Conservation (phyloP, 1,139 yeast species). For the Pichiaceae sp. region DNA sequence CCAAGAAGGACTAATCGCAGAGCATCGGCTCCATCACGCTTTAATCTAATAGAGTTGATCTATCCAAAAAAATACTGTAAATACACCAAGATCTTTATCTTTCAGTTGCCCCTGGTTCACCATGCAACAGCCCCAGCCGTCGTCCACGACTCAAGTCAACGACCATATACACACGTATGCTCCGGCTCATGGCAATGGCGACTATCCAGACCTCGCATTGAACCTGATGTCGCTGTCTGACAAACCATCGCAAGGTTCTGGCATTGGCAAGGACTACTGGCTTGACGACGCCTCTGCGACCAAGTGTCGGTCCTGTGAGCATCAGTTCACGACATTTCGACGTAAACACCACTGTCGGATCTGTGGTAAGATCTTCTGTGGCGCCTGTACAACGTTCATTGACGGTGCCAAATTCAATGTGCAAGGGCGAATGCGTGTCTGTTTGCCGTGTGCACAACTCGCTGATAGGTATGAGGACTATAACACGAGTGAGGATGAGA, state of each 20-base stretch:
- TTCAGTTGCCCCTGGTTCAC: too few relatives aligned
- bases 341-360: slow-evolving; percentile 92
- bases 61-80: too few relatives aligned
- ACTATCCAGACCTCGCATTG: slow-evolving; percentile 15
- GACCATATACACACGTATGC: slow-evolving; percentile 11
- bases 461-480: slow-evolving; percentile 46
- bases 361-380: slow-evolving; percentile 93
- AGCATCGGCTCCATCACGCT: slow-evolving; percentile 6
- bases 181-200: slow-evolving; percentile 5
- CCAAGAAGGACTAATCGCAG: slow-evolving; percentile 2
- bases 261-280: slow-evolving; percentile 39
- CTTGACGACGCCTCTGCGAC: slow-evolving; percentile 52
- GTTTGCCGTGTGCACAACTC: slow-evolving; percentile 65
- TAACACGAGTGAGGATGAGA: slow-evolving; percentile 52
- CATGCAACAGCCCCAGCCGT: slow-evolving; percentile 1
- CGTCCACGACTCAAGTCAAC: slow-evolving; percentile 17
- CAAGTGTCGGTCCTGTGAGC: slow-evolving; percentile 49
- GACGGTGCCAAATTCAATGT: slow-evolving; percentile 67
- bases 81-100: too few relatives aligned
- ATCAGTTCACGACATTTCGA: slow-evolving; percentile 58
- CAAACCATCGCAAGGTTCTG: slow-evolving; percentile 14
- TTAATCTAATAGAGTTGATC: slow-evolving; percentile 3
- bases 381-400: slow-evolving; percentile 73
- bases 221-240: slow-evolving; percentile 15
- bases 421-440: slow-evolving; percentile 68